Evolutionary conservation across 495 filamentous ascomycete species (phyloP), one percentile per base, ranked within the genome.

Genomic region (Aspergillus saccharolyticus): DNA sequence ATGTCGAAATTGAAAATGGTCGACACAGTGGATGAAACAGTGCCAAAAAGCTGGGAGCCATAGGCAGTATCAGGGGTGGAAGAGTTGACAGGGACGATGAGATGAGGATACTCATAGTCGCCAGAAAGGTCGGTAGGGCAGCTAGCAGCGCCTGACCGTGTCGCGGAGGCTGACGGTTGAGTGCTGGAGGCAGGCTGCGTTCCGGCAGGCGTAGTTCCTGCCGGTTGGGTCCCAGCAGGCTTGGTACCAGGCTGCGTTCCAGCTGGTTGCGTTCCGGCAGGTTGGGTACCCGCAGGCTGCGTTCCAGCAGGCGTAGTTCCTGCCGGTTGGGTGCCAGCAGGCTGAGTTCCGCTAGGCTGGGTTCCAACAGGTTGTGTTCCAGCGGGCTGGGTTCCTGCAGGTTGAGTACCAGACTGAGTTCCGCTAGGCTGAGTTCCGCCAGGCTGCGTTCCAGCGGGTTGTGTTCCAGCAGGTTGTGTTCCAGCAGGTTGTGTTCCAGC

Each of bases 1-100:
- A 89, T 79, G 64, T 87, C 84, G 70, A 90, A 90, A 69, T 85
- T 85, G 79, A 88, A 90, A 45, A 85, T 68, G 17, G 76, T 79
- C 33, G 85, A 86, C 56, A 83, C 69, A 21, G 75, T 79, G 4
- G 76, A 62, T 4, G 76, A 77, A 25, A 88, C 70, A 7, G 77
- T 73, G 39, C 84, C 85, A 55, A 79, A 81, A 66, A 70, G 78
- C 0, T 71, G 73, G 15, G 79, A 84, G 9, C 84, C 85, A 16
- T 67, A 63, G 3, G 85, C 74, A 0, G 57, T 68, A 60, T 78
- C 62, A 4, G 86, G 83, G 33, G 72, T 59, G n/a, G 75, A 63
- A 4, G 79, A 80, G 74, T 86, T 77, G 44, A 89, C 70, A 1
- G 83, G 83, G 24, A 90, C 65, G 57, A 90, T 87, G 52, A 90